Conservation (phyloP, 2,329 filamentous ascomycete species). For the Zasmidium cellare region DNA sequence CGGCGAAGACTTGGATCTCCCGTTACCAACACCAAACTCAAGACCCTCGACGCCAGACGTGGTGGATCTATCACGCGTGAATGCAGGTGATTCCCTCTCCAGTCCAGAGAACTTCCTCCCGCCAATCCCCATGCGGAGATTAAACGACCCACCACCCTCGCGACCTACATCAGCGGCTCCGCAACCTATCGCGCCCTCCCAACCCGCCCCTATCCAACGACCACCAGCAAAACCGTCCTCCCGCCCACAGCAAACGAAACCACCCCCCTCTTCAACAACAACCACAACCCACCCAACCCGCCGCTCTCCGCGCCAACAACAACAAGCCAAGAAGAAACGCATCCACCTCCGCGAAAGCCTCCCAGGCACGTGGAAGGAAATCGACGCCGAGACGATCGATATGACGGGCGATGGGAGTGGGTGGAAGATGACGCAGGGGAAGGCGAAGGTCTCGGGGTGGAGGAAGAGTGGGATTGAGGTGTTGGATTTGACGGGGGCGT, state of each 20-base stretch:
- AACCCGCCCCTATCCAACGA: background rate
- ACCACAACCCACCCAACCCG: constrained; percentile 5
- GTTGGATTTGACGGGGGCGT: constrained; percentile 36
- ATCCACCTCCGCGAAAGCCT: constrained; percentile 34
- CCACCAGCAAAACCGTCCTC: background rate
- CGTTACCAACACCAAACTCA: background rate
- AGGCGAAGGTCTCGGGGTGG: constrained; percentile 22
- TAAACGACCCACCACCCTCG: background rate
- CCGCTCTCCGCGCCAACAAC: constrained; percentile 9
- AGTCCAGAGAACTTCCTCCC: constrained; percentile 17
- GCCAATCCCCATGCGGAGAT: background rate
- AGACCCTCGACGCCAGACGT: background rate
- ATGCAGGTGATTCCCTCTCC: constrained; percentile 6
- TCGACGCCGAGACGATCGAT: constrained; percentile 31
- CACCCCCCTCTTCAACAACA: constrained; percentile 3
- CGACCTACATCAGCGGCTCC: no score
- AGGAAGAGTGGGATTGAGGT: constrained; percentile 37
- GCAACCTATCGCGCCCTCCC: no score
- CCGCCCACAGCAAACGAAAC: background rate
- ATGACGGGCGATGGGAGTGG: constrained; percentile 29
- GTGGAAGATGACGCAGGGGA: constrained; percentile 16
- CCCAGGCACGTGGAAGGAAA: constrained; percentile 35
- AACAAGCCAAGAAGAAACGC: background rate
- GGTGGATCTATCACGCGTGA: background rate
- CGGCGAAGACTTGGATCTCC: constrained; percentile 10